Conservation (phyloP, 495 filamentous ascomycete species). For the Entonaema liquescens region DNA sequence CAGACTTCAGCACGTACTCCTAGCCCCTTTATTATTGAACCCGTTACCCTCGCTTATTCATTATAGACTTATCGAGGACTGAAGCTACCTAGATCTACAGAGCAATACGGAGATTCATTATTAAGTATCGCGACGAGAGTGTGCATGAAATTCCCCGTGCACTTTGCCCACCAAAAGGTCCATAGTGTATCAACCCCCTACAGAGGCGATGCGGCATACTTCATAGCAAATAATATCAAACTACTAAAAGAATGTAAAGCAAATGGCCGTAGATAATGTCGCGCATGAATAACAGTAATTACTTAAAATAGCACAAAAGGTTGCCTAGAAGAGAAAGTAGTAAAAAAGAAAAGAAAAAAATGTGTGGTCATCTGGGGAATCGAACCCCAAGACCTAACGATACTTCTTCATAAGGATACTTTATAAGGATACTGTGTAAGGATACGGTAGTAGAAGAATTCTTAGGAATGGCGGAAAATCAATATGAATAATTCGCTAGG, state of each 20-base stretch:
- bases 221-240: neutral
- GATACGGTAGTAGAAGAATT: neutral
- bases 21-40: too few species aligned
- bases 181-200: neutral
- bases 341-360: neutral
- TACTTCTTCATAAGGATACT: too few species aligned
- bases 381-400: neutral
- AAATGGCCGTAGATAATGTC: too few species aligned
- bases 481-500: too few species aligned
- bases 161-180: neutral
- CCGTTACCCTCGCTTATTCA: too few species aligned
- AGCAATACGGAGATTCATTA: neutral
- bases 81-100: too few species aligned
- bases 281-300: too few species aligned
- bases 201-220: neutral
- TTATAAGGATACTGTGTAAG: neutral
- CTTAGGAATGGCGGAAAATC: neutral
- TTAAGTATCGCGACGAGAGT: neutral
- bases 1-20: too few species aligned
- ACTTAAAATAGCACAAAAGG: too few species aligned
- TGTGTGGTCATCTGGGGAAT: neutral
- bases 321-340: too few species aligned
- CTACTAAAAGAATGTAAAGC: too few species aligned
- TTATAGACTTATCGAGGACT: too few species aligned
- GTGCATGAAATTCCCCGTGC: neutral